These are phyloP conservation scores for Starmerella vaccinii DNA, from an alignment of 805 yeast species.

Conservation along the genomic window DNA sequence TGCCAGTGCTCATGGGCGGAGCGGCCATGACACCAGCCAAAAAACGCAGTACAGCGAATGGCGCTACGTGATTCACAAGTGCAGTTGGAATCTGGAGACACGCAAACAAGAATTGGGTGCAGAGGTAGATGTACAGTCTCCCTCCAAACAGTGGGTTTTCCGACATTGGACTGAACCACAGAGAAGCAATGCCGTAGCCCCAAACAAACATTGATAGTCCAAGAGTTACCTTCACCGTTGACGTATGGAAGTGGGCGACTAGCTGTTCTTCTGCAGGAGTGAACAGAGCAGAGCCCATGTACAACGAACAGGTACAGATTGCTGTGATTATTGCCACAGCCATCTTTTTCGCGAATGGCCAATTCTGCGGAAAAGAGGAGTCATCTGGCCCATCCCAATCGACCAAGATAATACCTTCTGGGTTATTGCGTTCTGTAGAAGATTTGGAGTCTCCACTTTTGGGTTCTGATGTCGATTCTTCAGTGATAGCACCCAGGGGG, in stretches of 20 bases:
- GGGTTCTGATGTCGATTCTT: background rate
- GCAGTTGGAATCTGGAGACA: slow-evolving; percentile 51
- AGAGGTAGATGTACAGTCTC: slow-evolving; percentile 39
- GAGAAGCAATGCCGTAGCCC: slow-evolving; percentile 53
- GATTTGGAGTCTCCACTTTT: background rate
- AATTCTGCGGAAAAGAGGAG: slow-evolving; percentile 42
- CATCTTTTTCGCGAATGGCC: slow-evolving; percentile 39
- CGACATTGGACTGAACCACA: slow-evolving; percentile 46
- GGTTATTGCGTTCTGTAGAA: background rate
- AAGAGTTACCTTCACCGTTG: slow-evolving; percentile 38
- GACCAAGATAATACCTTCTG: slow-evolving; percentile 20
- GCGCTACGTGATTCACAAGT: slow-evolving; percentile 41
- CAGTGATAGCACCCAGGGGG: no score
- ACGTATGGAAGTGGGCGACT: slow-evolving; percentile 34
- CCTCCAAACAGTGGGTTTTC: slow-evolving; percentile 41
- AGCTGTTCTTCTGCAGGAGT: slow-evolving; percentile 44
- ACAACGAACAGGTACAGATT: slow-evolving; percentile 42
- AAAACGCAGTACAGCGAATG: slow-evolving; percentile 42
- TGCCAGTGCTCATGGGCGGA: slow-evolving; percentile 50
- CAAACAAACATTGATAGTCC: slow-evolving; percentile 47
- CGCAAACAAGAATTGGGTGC: slow-evolving; percentile 39
- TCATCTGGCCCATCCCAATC: slow-evolving; percentile 30
- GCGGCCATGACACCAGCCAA: slow-evolving; percentile 48
- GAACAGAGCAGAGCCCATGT: slow-evolving; percentile 51
- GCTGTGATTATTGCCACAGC: slow-evolving; percentile 35